Conservation (phyloP, 75 land plant genomes). For the Picea sitchensis region DNA sequence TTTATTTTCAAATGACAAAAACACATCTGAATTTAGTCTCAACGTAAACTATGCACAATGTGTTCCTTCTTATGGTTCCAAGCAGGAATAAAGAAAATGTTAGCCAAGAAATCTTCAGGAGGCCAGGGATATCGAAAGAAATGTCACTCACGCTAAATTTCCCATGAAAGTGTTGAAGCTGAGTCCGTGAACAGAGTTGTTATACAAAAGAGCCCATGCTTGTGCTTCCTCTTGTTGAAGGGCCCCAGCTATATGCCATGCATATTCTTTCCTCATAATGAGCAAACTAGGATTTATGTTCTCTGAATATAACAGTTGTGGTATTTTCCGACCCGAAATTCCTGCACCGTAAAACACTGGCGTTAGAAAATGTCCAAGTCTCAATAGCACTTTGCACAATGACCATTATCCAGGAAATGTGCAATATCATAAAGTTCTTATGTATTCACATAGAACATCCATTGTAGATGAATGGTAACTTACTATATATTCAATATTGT, state of each 20-base stretch:
- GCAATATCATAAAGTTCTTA: background rate
- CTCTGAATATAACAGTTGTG: slow-evolving; percentile 39
- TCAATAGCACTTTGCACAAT: background rate
- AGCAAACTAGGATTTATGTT: slow-evolving; percentile 25
- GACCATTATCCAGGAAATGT: no score
- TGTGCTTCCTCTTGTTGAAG: slow-evolving; percentile 60
- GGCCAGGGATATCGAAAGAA: slow-evolving; percentile 1
- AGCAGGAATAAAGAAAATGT: slow-evolving; percentile 9
- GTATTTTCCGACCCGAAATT: slow-evolving; percentile 54
- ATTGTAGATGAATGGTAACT: background rate
- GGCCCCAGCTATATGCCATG: slow-evolving; percentile 88
- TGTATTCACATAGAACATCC: background rate
- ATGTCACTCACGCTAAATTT: slow-evolving; percentile 52
- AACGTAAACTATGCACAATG: slow-evolving; percentile 4
- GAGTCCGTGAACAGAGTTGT: slow-evolving; percentile 74
- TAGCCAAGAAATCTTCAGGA: background rate
- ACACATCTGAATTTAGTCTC: background rate
- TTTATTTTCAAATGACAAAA: background rate
- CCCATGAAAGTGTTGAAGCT: slow-evolving; percentile 91
- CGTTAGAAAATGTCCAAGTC: background rate
- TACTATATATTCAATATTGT: background rate
- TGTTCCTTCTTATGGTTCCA: slow-evolving; percentile 7
- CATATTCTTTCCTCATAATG: slow-evolving; percentile 69
- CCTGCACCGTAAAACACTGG: slow-evolving; percentile 29
- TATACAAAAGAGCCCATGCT: slow-evolving; percentile 81